These are phyloP conservation scores for Neurospora sp. DNA, from an alignment of 495 filamentous ascomycete species.

Conservation along the genomic window DNA sequence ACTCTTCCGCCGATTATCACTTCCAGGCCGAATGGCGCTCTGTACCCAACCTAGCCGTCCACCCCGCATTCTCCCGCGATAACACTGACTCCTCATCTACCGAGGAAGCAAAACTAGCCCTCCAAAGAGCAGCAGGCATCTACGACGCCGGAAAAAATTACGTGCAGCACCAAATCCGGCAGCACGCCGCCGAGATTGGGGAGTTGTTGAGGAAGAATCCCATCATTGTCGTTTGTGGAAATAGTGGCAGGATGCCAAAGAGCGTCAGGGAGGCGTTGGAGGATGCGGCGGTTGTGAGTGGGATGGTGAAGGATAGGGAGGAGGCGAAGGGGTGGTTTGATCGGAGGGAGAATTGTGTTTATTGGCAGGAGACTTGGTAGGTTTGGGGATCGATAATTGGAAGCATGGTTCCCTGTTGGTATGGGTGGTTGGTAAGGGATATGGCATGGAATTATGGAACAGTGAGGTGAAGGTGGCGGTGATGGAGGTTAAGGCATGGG, in stretches of 20 bases:
- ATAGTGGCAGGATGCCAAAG: constrained; percentile 74
- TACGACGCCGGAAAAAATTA: constrained; percentile 56
- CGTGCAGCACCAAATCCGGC: constrained; percentile 73
- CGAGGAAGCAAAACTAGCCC: constrained; percentile 34
- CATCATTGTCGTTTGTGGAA: constrained; percentile 66
- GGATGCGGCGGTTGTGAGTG: constrained; percentile 46
- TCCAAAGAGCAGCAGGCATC: neutral
- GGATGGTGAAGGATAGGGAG: constrained; percentile 13
- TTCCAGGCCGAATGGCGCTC: constrained; percentile 64
- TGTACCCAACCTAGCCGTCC: constrained; percentile 40
- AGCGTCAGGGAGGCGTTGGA: constrained; percentile 75
- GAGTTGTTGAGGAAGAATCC: constrained; percentile 34
- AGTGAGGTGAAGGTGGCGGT: no score
- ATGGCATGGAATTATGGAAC: no score
- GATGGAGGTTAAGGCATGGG: neutral
- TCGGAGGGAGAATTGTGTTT: constrained; percentile 7
- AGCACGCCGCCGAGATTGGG: constrained; percentile 48
- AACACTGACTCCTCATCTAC: neutral
- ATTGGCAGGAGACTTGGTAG: constrained; percentile 42
- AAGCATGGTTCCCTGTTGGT: neutral
- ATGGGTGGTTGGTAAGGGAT: neutral
- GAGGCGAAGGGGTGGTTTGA: constrained; percentile 22
- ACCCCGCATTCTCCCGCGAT: constrained; percentile 72
- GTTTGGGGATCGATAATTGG: neutral
- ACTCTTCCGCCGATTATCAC: constrained; percentile 61